phyloP scores from a whole-genome alignment of 371 early-diverging fungal species.

The Phascolomyces articulosus region DNA sequence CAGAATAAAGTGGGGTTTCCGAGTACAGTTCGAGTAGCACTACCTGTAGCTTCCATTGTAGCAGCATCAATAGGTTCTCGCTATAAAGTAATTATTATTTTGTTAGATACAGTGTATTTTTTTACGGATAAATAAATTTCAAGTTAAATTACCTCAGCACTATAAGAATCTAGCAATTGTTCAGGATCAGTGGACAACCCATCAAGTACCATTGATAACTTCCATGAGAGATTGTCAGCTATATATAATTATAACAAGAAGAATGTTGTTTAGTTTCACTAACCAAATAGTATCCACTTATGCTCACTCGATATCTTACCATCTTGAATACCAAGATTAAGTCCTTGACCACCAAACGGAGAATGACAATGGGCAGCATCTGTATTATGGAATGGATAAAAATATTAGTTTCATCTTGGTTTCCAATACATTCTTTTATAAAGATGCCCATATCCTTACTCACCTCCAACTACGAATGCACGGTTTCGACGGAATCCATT shows the following conservation, averaged over 20 bases:
- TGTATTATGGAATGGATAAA: background rate
- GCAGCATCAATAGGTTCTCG: conserved; percentile 8
- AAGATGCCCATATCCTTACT: too few relatives aligned
- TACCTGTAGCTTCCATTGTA: conserved; percentile 3
- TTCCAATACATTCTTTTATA: too few relatives aligned
- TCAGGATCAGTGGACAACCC: conserved; percentile 29
- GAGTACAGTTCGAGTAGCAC: background rate
- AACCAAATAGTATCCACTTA: too few relatives aligned
- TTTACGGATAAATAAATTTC: too few relatives aligned
- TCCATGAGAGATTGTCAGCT: conserved; percentile 55
- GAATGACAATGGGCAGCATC: conserved; percentile 55
- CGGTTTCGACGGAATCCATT: conserved; percentile 38
- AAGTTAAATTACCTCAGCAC: conserved; percentile 25
- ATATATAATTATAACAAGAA: too few relatives aligned
- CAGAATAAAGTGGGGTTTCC: background rate
- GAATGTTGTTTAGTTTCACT: too few relatives aligned
- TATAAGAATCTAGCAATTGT: conserved; percentile 37
- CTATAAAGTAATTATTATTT: background rate
- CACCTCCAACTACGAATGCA: conserved; percentile 48
- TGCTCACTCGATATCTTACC: conserved; percentile 7
- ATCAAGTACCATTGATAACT: conserved; percentile 39
- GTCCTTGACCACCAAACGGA: conserved; percentile 43
- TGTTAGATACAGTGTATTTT: too few relatives aligned
- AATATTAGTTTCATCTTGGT: too few relatives aligned
- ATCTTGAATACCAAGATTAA: conserved; percentile 52